These are phyloP conservation scores for Pseudocercospora eumusae DNA, from an alignment of 2,329 filamentous ascomycete genomes.

Conservation along the genomic window DNA sequence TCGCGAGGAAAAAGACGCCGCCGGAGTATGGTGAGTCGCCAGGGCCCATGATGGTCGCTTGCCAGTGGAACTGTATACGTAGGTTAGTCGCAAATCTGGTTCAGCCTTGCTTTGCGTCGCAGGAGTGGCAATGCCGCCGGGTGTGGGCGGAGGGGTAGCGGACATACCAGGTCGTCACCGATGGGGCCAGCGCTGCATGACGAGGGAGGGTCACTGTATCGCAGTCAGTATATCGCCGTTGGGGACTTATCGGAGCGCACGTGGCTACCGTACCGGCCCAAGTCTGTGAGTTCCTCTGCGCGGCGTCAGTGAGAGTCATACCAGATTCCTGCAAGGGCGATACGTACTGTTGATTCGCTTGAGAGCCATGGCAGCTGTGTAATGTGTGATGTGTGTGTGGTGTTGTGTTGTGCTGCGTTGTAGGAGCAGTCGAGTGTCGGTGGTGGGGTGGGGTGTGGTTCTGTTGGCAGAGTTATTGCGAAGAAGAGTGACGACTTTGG, in stretches of 20 bases:
- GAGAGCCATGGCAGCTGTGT: constrained; percentile 66
- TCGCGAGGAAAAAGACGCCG: constrained; percentile 97
- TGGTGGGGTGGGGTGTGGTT: constrained; percentile 2
- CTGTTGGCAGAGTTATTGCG: constrained; percentile 13
- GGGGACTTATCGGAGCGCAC: not conserved
- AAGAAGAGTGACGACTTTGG: not conserved
- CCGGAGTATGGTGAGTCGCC: constrained; percentile 96
- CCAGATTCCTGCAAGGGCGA: not conserved
- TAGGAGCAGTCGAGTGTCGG: constrained; percentile 28
- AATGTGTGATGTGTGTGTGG: constrained; percentile 24
- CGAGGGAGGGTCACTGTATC: constrained; percentile 85
- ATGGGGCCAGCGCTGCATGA: constrained; percentile 97
- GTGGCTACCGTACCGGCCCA: constrained; percentile 68
- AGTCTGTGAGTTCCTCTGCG: constrained; percentile 72
- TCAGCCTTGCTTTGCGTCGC: constrained; percentile 13
- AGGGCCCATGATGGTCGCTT: constrained; percentile 99
- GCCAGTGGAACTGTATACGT: constrained; percentile 87
- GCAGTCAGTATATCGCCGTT: constrained; percentile 39
- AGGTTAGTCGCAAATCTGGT: constrained; percentile 20
- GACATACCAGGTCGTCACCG: constrained; percentile 93
- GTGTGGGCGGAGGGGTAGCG: constrained; percentile 18
- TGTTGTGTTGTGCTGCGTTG: constrained; percentile 26
- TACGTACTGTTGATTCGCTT: constrained; percentile 78
- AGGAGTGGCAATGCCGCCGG: constrained; percentile 16
- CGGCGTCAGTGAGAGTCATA: constrained; percentile 10